A percentile compares a stretch with the other conserved stretches of the same genome.
Evolutionary conservation across 768 basidiomycete genomes (phyloP).

Genomic region (Hypsizygus marmoreus): DNA sequence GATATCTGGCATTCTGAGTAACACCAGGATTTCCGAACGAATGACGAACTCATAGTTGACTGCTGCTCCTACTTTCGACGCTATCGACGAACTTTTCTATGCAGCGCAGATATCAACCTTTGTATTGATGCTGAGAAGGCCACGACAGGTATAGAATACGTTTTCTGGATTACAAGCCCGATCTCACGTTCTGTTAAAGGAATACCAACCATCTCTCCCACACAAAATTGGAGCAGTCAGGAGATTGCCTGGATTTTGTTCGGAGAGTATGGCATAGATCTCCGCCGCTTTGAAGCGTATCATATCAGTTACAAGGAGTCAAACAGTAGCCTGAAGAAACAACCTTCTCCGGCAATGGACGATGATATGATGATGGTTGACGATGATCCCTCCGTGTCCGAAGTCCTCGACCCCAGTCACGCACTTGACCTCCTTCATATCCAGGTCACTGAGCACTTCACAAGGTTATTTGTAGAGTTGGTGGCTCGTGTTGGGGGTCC

Average conservation of each 20-base stretch:
- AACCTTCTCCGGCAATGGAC: slow-evolving; percentile 15
- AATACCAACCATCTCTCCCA: slow-evolving; percentile 39
- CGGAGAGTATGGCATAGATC: slow-evolving; percentile 33
- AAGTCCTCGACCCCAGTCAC: slow-evolving; percentile 48
- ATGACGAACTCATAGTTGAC: slow-evolving; percentile 75
- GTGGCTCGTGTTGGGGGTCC: slow-evolving; percentile 54
- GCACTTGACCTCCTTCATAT: slow-evolving; percentile 67
- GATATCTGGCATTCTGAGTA: background rate
- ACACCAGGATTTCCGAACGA: slow-evolving; percentile 36
- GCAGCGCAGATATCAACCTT: slow-evolving; percentile 72
- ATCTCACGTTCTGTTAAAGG: slow-evolving; percentile 22
- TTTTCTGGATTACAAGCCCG: slow-evolving; percentile 15
- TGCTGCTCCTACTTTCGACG: slow-evolving; percentile 67
- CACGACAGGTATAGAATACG: slow-evolving; percentile 23
- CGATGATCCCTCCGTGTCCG: slow-evolving; percentile 43
- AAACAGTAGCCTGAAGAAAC: slow-evolving; percentile 15
- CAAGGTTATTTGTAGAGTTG: slow-evolving; percentile 57
- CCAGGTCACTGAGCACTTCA: slow-evolving; percentile 71
- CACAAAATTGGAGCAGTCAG: slow-evolving; percentile 47
- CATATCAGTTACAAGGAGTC: slow-evolving; percentile 39
- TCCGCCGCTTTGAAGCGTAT: slow-evolving; percentile 41
- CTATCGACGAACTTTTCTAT: slow-evolving; percentile 55
- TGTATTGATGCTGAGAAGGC: slow-evolving; percentile 50
- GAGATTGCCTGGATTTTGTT: slow-evolving; percentile 53
- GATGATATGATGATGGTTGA: slow-evolving; percentile 65